phyloP scores from a whole-genome alignment of 1,139 yeast species.

The Debaryomyces coudertii region DNA sequence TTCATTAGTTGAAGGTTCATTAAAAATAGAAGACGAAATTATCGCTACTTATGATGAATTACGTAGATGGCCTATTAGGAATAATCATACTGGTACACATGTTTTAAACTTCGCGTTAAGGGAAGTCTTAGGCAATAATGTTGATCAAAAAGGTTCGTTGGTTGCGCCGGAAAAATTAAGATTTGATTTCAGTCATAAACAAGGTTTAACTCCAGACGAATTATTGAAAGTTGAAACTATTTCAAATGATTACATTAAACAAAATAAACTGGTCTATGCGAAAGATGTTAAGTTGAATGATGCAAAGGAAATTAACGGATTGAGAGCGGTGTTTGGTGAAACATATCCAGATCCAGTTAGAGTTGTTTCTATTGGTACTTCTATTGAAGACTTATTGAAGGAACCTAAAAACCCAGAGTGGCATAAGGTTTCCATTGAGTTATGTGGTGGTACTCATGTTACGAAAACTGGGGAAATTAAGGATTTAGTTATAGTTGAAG shows the following conservation, averaged over 20 bases:
- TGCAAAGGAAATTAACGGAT: conserved; percentile 78
- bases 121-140: conserved; percentile 81
- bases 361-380: conserved; percentile 92
- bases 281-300: conserved; percentile 75
- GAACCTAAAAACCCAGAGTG: conserved; percentile 75
- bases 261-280: conserved; percentile 72
- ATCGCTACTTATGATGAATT: conserved; percentile 90
- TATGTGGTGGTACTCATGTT: conserved; percentile 99
- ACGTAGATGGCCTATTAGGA: conserved; percentile 95
- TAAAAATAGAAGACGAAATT: conserved; percentile 67
- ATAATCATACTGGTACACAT: conserved; percentile 98
- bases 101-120: conserved; percentile 86
- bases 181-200: conserved; percentile 94
- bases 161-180: conserved; percentile 95
- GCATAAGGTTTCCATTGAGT: conserved; percentile 81
- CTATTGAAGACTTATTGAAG: conserved; percentile 77
- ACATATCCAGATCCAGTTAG: conserved; percentile 99
- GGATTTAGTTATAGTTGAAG: conserved; percentile 87
- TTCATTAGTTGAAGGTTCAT: conserved; percentile 70
- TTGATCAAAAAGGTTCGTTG: conserved; percentile 95
- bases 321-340: conserved; percentile 98
- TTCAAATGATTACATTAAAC: conserved; percentile 69
- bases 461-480: conserved; percentile 90
- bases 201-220: conserved; percentile 72
- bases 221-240: conserved; percentile 74